Percentiles rank a stretch among this genome's conserved stretches.
Conservation (phyloP, 495 filamentous ascomycete species). For the Tuber borchii region DNA sequence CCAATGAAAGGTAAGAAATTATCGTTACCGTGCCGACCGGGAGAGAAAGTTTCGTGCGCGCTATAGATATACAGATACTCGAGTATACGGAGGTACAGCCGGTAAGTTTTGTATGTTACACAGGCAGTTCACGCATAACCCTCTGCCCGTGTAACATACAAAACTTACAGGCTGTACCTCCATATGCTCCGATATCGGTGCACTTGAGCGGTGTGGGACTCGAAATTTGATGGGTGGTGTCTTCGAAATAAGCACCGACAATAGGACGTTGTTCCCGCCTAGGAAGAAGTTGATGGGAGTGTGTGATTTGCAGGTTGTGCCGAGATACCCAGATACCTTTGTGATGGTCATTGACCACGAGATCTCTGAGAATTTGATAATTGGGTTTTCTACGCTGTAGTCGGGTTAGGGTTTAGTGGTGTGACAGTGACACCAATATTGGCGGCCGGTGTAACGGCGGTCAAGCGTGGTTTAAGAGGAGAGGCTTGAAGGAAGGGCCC, state of each 20-base stretch:
- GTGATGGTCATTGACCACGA: neutral
- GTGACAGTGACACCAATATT: neutral
- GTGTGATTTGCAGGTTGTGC: neutral
- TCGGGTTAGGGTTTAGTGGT: neutral
- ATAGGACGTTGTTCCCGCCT: neutral
- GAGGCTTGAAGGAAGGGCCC: neutral
- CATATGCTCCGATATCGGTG: neutral
- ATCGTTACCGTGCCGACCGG: neutral
- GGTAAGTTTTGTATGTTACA: no score
- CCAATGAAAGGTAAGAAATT: neutral
- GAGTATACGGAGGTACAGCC: no score
- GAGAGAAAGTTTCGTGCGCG: neutral
- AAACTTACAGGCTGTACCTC: no score
- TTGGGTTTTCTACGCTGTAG: neutral
- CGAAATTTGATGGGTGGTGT: neutral
- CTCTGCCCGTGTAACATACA: no score
- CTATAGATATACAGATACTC: neutral
- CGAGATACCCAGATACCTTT: neutral
- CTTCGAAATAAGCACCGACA: neutral
- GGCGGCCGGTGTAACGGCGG: neutral
- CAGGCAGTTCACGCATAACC: no score
- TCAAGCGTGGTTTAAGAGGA: neutral
- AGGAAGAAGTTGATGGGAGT: neutral
- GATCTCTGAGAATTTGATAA: neutral
- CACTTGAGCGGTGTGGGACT: neutral